A percentile compares a stretch with the other conserved stretches of the same genome.
Conservation (phyloP, 805 yeast species). For the Myxozyma mucilagina region DNA sequence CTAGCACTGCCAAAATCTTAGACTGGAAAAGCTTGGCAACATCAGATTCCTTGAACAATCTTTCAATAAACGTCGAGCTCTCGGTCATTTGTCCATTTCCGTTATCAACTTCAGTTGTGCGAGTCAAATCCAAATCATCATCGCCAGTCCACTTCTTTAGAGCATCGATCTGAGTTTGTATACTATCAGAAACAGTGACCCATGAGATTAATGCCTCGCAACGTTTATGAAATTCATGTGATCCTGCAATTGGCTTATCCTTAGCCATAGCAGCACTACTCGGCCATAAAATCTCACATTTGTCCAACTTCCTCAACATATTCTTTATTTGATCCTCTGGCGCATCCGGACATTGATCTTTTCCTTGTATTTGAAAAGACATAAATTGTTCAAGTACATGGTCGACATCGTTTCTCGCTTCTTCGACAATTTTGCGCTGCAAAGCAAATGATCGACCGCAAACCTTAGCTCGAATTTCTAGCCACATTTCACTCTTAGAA, state of each 20-base stretch:
- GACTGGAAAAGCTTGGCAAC: conserved; percentile 57
- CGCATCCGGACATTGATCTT: conserved; percentile 36
- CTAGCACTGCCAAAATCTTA: conserved; percentile 64
- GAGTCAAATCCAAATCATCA: conserved; percentile 66
- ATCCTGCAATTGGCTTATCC: conserved; percentile 71
- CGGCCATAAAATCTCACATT: conserved; percentile 76
- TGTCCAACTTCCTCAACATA: conserved; percentile 61
- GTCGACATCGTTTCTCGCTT: conserved; percentile 71
- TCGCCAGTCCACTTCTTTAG: conserved; percentile 82
- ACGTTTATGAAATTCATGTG: conserved; percentile 61
- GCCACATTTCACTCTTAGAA: conserved; percentile 72
- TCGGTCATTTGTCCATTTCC: conserved; percentile 53
- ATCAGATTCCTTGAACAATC: conserved; percentile 66
- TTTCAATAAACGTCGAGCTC: conserved; percentile 75
- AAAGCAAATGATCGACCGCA: conserved; percentile 79
- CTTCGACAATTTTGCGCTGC: conserved; percentile 67
- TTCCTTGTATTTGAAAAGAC: conserved; percentile 58
- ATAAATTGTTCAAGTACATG: conserved; percentile 67
- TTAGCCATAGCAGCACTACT: conserved; percentile 72
- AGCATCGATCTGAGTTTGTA: conserved; percentile 59
- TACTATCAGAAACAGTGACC: conserved; percentile 71
- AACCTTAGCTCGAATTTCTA: conserved; percentile 79
- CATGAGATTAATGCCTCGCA: conserved; percentile 82
- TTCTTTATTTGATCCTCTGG: conserved; percentile 52
- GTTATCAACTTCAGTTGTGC: conserved; percentile 39